These are phyloP conservation scores for Saccharum spontaneum DNA, from an alignment of 176 grass and related monocot species.

Conservation along the genomic window DNA sequence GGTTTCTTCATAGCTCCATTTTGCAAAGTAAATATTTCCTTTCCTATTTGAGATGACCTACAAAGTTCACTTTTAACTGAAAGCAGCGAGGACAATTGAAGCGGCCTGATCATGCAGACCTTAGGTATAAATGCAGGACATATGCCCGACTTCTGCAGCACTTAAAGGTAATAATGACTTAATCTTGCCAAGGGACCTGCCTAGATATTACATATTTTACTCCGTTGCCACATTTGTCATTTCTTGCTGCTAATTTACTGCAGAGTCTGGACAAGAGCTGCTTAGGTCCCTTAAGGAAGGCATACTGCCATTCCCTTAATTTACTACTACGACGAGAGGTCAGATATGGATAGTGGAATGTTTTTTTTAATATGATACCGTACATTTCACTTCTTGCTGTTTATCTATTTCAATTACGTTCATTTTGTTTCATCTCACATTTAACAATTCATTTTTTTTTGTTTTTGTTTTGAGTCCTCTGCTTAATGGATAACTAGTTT, in stretches of 20 bases:
- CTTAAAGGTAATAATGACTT: slow-evolving; percentile 68
- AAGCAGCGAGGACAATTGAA: slow-evolving; percentile 89
- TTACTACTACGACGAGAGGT: slow-evolving; percentile 98
- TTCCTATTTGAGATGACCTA: slow-evolving; percentile 38
- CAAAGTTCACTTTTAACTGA: slow-evolving; percentile 45
- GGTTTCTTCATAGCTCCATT: slow-evolving; percentile 44
- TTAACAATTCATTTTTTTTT: neutral
- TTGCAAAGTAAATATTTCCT: slow-evolving; percentile 7
- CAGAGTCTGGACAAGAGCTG: slow-evolving; percentile 97
- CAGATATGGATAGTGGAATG: slow-evolving; percentile 26
- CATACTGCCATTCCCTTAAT: slow-evolving; percentile 95
- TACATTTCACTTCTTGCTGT: neutral
- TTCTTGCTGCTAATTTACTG: slow-evolving; percentile 36
- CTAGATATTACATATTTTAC: slow-evolving; percentile 22
- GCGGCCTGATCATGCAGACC: slow-evolving; percentile 96
- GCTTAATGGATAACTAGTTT: neutral
- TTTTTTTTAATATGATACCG: neutral
- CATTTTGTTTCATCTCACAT: neutral
- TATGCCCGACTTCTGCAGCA: slow-evolving; percentile 98
- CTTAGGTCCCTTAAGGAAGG: slow-evolving; percentile 89
- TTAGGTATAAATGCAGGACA: slow-evolving; percentile 98
- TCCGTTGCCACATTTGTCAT: slow-evolving; percentile 23
- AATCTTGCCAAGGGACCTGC: slow-evolving; percentile 6
- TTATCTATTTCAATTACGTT: slow-evolving; percentile 10
- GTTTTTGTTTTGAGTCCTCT: neutral